Percentiles rank a stretch among this genome's conserved stretches.
Conservation (phyloP, 2,329 filamentous ascomycete species). For the Bipolaris cookei region DNA sequence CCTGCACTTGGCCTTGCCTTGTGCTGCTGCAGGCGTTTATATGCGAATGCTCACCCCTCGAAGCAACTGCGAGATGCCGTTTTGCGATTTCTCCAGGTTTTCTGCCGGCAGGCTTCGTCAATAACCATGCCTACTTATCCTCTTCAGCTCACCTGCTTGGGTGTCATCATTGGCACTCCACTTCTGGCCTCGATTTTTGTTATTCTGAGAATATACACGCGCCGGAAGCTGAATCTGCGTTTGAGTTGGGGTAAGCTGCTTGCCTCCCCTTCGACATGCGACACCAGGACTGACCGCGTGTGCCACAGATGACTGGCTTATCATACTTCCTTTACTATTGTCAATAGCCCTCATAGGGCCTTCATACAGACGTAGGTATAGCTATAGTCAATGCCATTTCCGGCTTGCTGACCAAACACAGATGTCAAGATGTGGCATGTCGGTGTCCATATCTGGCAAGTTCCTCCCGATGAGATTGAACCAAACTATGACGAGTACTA, state of each 20-base stretch:
- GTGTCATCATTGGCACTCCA: constrained; percentile 46
- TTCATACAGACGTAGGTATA: constrained; percentile 43
- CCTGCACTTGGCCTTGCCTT: constrained; percentile 16
- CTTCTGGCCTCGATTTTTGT: constrained; percentile 45
- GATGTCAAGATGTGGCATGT: constrained; percentile 50
- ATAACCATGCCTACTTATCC: constrained; percentile 47
- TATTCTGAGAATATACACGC: constrained; percentile 45
- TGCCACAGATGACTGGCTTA: constrained; percentile 48
- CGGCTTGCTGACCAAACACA: constrained; percentile 16
- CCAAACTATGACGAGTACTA: constrained; percentile 48
- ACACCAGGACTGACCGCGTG: constrained; percentile 21
- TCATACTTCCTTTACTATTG: constrained; percentile 44
- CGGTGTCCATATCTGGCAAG: constrained; percentile 47
- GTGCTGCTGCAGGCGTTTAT: constrained; percentile 23
- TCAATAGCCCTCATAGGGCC: constrained; percentile 48
- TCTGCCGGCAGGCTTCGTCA: constrained; percentile 30
- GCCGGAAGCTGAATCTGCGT: constrained; percentile 46
- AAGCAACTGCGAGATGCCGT: constrained; percentile 35
- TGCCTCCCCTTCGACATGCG: constrained; percentile 5
- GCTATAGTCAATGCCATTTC: constrained; percentile 1
- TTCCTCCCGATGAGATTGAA: constrained; percentile 44
- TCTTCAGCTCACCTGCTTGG: constrained; percentile 48
- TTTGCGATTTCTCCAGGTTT: constrained; percentile 35
- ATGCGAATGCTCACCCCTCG: constrained; percentile 37
- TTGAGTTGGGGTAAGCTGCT: constrained; percentile 44